Evolutionary conservation across 2,329 filamentous ascomycete genomes (phyloP).

Genomic region (Zarea fungicola): DNA sequence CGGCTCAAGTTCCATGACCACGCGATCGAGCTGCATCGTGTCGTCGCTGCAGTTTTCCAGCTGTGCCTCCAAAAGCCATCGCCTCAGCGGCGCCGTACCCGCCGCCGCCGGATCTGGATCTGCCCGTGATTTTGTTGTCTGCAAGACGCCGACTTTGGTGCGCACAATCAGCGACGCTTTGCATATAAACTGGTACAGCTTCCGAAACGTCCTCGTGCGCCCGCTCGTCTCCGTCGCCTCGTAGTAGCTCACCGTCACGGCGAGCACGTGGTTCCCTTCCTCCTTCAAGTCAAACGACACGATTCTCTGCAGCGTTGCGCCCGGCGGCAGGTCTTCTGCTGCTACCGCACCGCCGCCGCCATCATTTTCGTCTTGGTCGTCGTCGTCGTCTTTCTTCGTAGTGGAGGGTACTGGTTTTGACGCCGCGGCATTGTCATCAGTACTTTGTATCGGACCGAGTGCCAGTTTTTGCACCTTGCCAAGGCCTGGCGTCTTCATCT

Average conservation of each 20-base stretch:
- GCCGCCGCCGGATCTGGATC: not conserved
- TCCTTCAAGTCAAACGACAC: slow-evolving; percentile 86
- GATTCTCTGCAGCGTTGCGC: slow-evolving; percentile 71
- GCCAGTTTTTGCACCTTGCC: slow-evolving; percentile 57
- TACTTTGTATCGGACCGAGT: too few relatives aligned
- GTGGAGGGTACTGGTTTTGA: too few relatives aligned
- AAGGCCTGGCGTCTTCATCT: slow-evolving; percentile 84
- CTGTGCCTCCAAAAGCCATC: slow-evolving; percentile 86
- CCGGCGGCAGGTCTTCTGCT: slow-evolving; percentile 49
- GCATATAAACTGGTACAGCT: slow-evolving; percentile 94
- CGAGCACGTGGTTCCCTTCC: slow-evolving; percentile 88
- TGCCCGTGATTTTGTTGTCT: not conserved
- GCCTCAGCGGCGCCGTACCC: slow-evolving; percentile 18
- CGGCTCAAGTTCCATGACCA: slow-evolving; percentile 48
- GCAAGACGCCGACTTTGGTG: slow-evolving; percentile 72
- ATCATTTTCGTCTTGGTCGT: slow-evolving; percentile 14
- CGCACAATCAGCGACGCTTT: slow-evolving; percentile 85
- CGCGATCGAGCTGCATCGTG: slow-evolving; percentile 69
- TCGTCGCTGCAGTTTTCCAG: slow-evolving; percentile 90
- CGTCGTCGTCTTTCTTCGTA: too few relatives aligned
- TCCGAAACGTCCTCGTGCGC: slow-evolving; percentile 80
- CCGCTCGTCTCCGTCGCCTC: slow-evolving; percentile 70
- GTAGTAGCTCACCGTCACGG: slow-evolving; percentile 90
- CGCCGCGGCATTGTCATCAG: too few relatives aligned
- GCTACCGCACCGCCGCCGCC: not conserved